Percentiles rank a stretch among this genome's conserved stretches.
These are phyloP conservation scores for Alternaria ethzedia DNA, from an alignment of 2,329 filamentous ascomycete species.

Conservation along the genomic window DNA sequence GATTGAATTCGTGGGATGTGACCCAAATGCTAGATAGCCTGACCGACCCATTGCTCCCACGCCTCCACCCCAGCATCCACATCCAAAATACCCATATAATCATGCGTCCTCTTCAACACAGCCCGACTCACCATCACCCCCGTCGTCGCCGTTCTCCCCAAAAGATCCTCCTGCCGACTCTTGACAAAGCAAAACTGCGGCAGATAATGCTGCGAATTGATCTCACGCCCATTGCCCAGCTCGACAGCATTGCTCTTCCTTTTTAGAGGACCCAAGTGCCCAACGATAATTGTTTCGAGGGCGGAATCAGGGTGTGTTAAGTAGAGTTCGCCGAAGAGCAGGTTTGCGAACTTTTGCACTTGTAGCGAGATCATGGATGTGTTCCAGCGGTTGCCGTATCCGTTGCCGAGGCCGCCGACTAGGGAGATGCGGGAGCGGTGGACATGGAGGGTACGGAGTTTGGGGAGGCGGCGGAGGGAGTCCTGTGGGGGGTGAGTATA, in stretches of 20 bases:
- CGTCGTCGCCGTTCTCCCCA: background rate
- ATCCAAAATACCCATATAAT: background rate
- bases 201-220: background rate
- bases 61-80: background rate
- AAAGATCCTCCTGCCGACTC: background rate
- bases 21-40: background rate
- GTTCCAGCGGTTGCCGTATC: background rate
- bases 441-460: background rate
- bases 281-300: background rate
- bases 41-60: background rate
- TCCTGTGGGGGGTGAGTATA: background rate
- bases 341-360: background rate
- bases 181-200: background rate
- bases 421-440: background rate
- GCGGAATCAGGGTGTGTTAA: accelerated
- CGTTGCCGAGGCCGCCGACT: background rate
- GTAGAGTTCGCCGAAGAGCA: background rate
- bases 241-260: background rate
- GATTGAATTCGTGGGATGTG: no score
- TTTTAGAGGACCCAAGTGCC: background rate
- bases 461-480: background rate
- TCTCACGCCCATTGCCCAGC: background rate
- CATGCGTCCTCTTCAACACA: background rate
- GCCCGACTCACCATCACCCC: background rate
- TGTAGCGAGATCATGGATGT: background rate